Percentiles rank a stretch among this genome's conserved stretches.
Evolutionary conservation across 2,329 filamentous ascomycete genomes (phyloP).

Genomic region (Ascochyta fabae): DNA sequence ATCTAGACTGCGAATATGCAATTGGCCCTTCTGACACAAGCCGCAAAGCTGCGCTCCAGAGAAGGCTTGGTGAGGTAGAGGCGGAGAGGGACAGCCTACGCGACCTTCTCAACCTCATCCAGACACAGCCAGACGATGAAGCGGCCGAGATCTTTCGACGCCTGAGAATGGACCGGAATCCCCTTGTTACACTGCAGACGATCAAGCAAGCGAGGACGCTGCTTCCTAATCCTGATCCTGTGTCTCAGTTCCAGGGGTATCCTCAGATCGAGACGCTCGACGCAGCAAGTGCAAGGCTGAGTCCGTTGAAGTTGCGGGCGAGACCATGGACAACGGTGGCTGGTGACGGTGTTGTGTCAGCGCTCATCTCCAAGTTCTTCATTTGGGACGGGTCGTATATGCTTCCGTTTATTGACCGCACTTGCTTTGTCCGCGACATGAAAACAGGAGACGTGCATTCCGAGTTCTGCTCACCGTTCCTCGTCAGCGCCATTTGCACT

Average conservation of each 20-base stretch:
- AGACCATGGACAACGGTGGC: too few relatives aligned
- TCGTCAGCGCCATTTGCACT: too few relatives aligned
- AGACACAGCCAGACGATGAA: neutral
- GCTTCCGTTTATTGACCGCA: too few relatives aligned
- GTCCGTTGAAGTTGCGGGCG: neutral
- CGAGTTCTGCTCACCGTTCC: too few relatives aligned
- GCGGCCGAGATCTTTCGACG: neutral
- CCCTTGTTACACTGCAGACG: neutral
- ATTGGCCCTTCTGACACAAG: neutral
- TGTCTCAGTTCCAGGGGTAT: neutral
- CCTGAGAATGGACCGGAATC: neutral
- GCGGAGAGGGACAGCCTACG: neutral
- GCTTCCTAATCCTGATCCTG: neutral
- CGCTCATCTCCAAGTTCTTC: too few relatives aligned
- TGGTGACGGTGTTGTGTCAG: too few relatives aligned
- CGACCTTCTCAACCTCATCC: neutral
- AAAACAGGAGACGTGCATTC: too few relatives aligned
- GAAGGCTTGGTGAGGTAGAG: neutral
- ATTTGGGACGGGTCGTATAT: too few relatives aligned
- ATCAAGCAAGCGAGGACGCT: neutral
- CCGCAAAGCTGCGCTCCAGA: neutral
- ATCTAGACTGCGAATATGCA: neutral
- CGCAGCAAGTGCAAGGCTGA: neutral
- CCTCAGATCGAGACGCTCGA: neutral
- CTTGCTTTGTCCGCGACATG: too few relatives aligned